Conservation (phyloP, 2,329 filamentous ascomycete species). For the Arthrocladium fulminans region DNA sequence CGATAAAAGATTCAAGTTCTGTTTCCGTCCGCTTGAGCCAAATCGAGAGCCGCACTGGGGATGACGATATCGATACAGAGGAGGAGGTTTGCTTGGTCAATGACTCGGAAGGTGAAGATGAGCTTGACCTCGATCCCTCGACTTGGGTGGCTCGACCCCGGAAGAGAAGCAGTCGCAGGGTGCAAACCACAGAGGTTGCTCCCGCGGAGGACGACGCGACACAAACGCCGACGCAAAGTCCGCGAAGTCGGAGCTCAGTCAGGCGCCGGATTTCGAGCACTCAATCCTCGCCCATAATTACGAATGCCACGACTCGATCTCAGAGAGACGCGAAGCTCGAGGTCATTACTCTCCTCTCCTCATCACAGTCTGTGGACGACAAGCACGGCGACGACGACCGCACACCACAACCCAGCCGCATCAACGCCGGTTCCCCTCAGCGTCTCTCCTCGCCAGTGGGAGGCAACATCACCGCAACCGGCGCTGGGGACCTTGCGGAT, state of each 20-base stretch:
- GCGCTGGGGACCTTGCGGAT: not conserved
- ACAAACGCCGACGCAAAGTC: constrained; percentile 3
- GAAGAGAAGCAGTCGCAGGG: not conserved
- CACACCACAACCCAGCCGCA: not conserved
- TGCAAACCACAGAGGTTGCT: not conserved
- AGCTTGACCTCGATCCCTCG: constrained; percentile 15
- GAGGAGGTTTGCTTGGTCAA: not conserved
- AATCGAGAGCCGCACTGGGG: not conserved
- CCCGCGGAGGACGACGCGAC: not conserved
- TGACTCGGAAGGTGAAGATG: constrained; percentile 12
- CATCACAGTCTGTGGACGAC: not conserved
- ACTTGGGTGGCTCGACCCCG: not conserved
- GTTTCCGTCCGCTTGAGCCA: constrained; percentile 14
- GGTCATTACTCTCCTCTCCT: constrained; percentile 1
- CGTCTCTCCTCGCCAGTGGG: not conserved
- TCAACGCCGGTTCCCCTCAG: too few relatives aligned
- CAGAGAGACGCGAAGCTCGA: constrained; percentile 6
- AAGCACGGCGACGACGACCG: not conserved
- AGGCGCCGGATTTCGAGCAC: not conserved
- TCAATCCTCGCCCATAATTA: constrained; percentile 5
- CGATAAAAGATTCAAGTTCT: constrained; percentile 23
- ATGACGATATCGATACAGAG: constrained; percentile 10
- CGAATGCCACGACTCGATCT: constrained; percentile 3
- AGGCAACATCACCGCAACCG: too few relatives aligned
- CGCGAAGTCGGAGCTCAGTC: not conserved